These are phyloP conservation scores for Metschnikowia similis DNA, from an alignment of 805 yeast species.

Conservation along the genomic window DNA sequence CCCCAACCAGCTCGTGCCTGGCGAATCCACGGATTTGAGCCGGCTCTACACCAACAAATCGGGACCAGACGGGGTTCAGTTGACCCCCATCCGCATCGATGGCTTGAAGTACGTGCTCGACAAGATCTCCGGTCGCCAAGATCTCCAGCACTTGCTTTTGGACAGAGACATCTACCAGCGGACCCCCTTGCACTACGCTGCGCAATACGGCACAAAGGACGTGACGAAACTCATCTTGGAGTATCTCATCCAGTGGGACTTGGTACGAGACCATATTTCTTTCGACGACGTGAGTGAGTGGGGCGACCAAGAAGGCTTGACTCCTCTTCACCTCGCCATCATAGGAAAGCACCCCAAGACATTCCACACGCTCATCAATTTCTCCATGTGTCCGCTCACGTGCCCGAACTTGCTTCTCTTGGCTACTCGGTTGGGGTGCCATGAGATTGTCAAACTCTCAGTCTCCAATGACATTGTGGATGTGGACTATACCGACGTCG, in stretches of 20 bases:
- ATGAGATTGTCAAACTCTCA: conserved; percentile 51
- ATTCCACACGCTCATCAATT: conserved; percentile 51
- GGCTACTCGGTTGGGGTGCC: conserved; percentile 64
- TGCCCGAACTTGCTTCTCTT: conserved; percentile 59
- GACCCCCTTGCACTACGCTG: conserved; percentile 86
- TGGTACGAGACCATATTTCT: conserved; percentile 44
- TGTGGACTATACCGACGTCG: conserved; percentile 57
- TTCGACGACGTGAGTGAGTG: conserved; percentile 55
- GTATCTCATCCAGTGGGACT: conserved; percentile 55
- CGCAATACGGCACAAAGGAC: conserved; percentile 76
- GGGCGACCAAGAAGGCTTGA: conserved; percentile 75
- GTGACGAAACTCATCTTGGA: conserved; percentile 56
- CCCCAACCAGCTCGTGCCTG: conserved; percentile 42
- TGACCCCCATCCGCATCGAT: conserved; percentile 42
- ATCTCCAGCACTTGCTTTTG: conserved; percentile 34
- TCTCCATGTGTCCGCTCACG: conserved; percentile 34
- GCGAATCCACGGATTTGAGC: conserved; percentile 25
- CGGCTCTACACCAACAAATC: conserved; percentile 24
- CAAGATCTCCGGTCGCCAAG: conserved; percentile 30
- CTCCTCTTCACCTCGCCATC: conserved; percentile 82
- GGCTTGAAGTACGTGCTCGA: conserved; percentile 59
- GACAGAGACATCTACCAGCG: conserved; percentile 73
- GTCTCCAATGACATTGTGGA: conserved; percentile 55
- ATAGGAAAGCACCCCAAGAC: conserved; percentile 81
- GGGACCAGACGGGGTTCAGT: conserved; percentile 56